These are phyloP conservation scores for Bertia moriformis DNA, from an alignment of 2,329 filamentous ascomycete genomes.

Conservation along the genomic window DNA sequence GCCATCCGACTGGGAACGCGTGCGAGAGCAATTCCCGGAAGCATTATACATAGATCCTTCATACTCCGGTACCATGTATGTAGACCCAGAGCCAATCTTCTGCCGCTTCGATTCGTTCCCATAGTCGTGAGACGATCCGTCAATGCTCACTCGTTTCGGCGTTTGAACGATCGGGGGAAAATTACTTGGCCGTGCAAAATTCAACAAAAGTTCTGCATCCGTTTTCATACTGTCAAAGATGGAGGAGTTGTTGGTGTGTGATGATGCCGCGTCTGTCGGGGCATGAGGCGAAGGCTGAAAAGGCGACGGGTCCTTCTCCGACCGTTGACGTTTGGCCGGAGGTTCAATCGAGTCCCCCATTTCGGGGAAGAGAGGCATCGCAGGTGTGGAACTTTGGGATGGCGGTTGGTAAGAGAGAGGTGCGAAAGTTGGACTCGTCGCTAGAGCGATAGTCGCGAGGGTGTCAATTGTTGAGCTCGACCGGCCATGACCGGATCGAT, in stretches of 20 bases:
- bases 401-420: constrained; percentile 15
- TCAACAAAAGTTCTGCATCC: constrained; percentile 29
- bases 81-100: not conserved
- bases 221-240: constrained; percentile 21
- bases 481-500: constrained; percentile 7
- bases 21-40: constrained; percentile 11
- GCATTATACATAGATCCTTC: not conserved
- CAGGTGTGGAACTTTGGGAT: constrained; percentile 9
- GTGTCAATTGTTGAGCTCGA: constrained; percentile 14
- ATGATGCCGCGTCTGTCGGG: constrained; percentile 13
- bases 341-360: constrained; percentile 21
- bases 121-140: not conserved
- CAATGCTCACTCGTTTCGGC: not conserved
- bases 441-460: constrained; percentile 31
- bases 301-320: constrained; percentile 34
- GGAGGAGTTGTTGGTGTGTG: constrained; percentile 13
- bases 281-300: constrained; percentile 11
- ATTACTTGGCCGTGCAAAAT: constrained; percentile 20
- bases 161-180: not conserved
- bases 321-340: constrained; percentile 44
- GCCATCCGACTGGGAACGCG: constrained; percentile 24
- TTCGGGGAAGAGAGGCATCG: not conserved
- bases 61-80: not conserved
- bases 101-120: not conserved
- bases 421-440: constrained; percentile 26